These are phyloP conservation scores for Ceratocystis destructans DNA, from an alignment of 2,329 filamentous ascomycete genomes.

Conservation along the genomic window DNA sequence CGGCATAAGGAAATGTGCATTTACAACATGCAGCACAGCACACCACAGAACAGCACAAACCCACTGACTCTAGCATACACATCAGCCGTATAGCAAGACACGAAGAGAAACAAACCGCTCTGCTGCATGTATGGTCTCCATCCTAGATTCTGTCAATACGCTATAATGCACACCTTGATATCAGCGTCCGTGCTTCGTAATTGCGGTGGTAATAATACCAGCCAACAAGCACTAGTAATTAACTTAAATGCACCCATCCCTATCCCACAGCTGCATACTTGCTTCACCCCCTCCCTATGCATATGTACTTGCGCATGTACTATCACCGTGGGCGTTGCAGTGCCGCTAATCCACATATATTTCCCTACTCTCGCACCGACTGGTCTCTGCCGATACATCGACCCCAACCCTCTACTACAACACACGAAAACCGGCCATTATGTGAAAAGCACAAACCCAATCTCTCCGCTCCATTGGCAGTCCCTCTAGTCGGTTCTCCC, in stretches of 20 bases:
- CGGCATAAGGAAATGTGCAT: neutral
- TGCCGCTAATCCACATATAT: neutral
- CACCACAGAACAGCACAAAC: neutral
- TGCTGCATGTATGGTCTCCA: neutral
- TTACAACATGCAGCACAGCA: neutral
- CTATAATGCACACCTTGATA: neutral
- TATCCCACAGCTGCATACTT: too few species aligned
- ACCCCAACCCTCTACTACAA: neutral
- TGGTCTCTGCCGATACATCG: too few species aligned
- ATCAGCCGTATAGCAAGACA: neutral
- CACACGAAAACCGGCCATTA: neutral
- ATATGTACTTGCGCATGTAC: neutral
- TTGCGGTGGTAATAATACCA: neutral
- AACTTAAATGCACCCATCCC: too few species aligned
- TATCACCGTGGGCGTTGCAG: neutral
- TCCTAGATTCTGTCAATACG: neutral
- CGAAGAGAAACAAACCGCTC: neutral
- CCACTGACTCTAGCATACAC: too few species aligned
- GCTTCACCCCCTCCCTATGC: neutral
- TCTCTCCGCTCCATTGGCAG: neutral
- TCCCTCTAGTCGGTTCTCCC: neutral
- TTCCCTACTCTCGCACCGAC: neutral
- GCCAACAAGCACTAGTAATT: neutral
- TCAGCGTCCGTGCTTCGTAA: neutral
- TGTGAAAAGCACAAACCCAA: neutral